Base-by-base conservation (phyloP, 108 stramenopile genomes). In the Craspedostauros australis region DNA sequence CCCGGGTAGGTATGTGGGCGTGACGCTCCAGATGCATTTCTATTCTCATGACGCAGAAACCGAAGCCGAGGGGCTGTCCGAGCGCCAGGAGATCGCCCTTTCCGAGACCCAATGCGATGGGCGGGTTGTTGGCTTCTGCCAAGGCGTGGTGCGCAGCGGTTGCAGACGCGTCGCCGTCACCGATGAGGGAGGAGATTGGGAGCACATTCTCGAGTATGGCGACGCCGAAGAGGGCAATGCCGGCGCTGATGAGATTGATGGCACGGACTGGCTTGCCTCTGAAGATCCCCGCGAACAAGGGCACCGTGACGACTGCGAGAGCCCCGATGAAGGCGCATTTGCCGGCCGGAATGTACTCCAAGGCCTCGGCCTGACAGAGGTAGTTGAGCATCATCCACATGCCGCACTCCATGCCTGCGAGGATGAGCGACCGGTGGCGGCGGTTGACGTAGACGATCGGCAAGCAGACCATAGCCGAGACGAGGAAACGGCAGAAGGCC, bases 321-420 rank as follows among this genome's bases (percentile, higher is more conserved):
- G 68, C 54, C 57, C 77, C 72, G 37, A 83, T 79, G 62, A 83
- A 83, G 41, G 74, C 74, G 21, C 67, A 50, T 15, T 54, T 65
- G 15, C 64, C 42, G 3, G 50, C 47, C 7, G 64, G 64, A 39
- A 54, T 57, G 6, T 21, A 18, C 31, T 51, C 53, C 12, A 65
- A 29, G 3, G 53, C 54, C 40, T 46, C 11, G 15, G 64, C 64
- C 21, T 65, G 64, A 29, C 46, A 26, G 27, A 65, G 33, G 31
- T 57, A 65, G 46, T 54, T 54, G 15, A 65, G 20, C 16, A 46
- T 36, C 15, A 40, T 24, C 43, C 34, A 65, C 7, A 48, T 32
- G 5, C 64, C 64, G 12, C 20, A 15, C 25, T 62, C 61, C 1
- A 51, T 14, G 32, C 61, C 61, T 9, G 51, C 61, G 27, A 36